Evolutionary conservation across 2,329 filamentous ascomycete genomes (phyloP), one percentile per base, ranked within the genome.

Genomic region (Exserohilum turcica): DNA sequence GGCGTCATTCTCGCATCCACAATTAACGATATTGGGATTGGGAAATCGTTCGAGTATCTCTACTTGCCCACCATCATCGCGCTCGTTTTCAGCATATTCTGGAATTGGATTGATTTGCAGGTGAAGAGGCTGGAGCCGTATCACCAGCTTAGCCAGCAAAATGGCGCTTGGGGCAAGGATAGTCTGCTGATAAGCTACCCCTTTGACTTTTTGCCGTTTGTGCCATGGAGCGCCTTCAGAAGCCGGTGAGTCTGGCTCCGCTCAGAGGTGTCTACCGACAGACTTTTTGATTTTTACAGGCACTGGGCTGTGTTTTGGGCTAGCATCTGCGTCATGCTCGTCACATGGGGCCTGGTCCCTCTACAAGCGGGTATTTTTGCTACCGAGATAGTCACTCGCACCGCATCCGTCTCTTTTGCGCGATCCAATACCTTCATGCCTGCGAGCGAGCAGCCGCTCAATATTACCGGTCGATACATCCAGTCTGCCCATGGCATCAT

Each of bases 31-130:
- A 65, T 85, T 0, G 75, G 82, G 0, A 2, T 70, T 0, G 74
- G 59, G 0, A 77, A 82, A 4, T 48, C 67, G 0, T 84, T 83
- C n/a, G 61, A 80, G 0, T 85, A 84, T 40, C 58, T 80, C 0
- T 70, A 74, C 16, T 54, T 73, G 0, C 84, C 85, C 0, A 86
- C 80, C 0, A 73, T 86, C 0, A 44, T 85, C 0, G 79, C 83
- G 0, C 79, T 86, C 0, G 6, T 82, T 0, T 86, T 84, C 56
- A 82, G 82, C 33, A 74, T 86, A 1, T 39, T 80, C 0, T 87
- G 84, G 83, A 78, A 75, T 2, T 85, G 84, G 82, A 76, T 86
- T 0, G 84, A 87, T 44, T 64, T 87, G 0, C 82, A 88, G 31
- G 72, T 78, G 0, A 84, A 85, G 52, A 61, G 85, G 0, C 72